Base-by-base conservation (phyloP, 1,284 basidiomycete species). In the Thelephora terrestris region DNA sequence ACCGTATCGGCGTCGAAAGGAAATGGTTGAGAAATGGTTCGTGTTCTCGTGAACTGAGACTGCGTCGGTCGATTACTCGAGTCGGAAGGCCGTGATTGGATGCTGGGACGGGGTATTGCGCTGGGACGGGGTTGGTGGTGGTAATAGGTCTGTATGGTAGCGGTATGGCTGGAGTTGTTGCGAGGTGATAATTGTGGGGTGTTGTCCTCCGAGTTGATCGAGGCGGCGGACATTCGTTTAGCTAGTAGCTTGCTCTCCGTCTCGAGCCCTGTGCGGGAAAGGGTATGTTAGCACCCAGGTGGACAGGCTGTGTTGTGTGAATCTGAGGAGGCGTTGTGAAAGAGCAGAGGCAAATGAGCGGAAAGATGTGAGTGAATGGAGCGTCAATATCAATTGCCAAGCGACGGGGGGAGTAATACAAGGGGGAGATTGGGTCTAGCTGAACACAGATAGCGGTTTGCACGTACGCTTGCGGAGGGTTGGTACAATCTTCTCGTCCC, bases 401-500 rank as follows among this genome's bases (percentile, higher is more conserved):
- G 12, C 29, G 9, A 32, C 12, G 29, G 7, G 29, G 29, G 29
- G 29, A 12, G 29, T 32, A 32, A 32, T 3, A 32, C 14, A 32
- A 6, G 9, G 12, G 6, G 12, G 29, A 32, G 9, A 32, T 6
- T 32, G 29, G 14, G 7, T 14, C 12, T 32, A 32, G 29, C 7
- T 32, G 29, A 32, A 32, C 29, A 12, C 29, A 14, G 29, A 32
- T 14, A 32, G 29, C 29, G 29, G 29, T 32, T 6, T 32, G 20
- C 24, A 66, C 71, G 57, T 64, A 84, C 81, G 76, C 73, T 83
- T 80, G 57, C 81, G 73, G 46, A 85, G 67, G 45, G 79, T 75
- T 50, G 81, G 81, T 25, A 85, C 81, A 52, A 85, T 81, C 49
- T 76, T 73, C 58, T 82, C 79, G 60, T 82, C 80, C 81, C 81